A percentile compares a stretch with the other conserved stretches of the same genome.
phyloP scores from a whole-genome alignment of 2,329 filamentous ascomycete species.

The Macroventuria anomochaeta region DNA sequence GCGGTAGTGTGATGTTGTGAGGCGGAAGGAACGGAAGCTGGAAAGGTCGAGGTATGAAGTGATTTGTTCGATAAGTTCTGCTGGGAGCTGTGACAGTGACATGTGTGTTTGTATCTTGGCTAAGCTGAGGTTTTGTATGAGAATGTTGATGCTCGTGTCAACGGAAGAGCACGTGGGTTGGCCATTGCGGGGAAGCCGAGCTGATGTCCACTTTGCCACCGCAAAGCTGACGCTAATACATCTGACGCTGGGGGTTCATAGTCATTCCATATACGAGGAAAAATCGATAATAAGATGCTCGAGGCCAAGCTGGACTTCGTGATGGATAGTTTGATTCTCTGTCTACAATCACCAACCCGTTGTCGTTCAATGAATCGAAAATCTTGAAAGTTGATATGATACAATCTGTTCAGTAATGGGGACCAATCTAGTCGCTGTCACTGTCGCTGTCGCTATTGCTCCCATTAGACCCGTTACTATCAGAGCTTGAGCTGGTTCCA shows the following conservation, averaged over 20 bases:
- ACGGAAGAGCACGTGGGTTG: not conserved
- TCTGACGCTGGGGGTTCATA: not conserved
- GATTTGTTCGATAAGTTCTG: not conserved
- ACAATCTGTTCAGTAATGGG: not conserved
- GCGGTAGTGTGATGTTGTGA: not conserved
- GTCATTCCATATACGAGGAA: no score
- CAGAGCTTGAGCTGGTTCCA: conserved; percentile 9
- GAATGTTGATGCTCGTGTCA: no score
- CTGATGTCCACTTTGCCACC: conserved; percentile 23
- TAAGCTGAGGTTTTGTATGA: not conserved
- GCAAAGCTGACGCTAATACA: not conserved
- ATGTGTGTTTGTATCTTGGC: not conserved
- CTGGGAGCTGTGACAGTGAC: not conserved
- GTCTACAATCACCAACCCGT: no score
- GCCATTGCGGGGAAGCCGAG: conserved; percentile 22
- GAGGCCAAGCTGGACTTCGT: no score
- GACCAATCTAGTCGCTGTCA: not conserved
- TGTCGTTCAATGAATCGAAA: not conserved
- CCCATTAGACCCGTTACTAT: conserved; percentile 2
- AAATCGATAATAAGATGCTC: no score
- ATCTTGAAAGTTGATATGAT: not conserved
- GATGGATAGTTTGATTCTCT: no score
- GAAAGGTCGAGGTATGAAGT: not conserved
- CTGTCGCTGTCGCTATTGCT: conserved; percentile 28
- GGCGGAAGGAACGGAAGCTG: not conserved